Conservation (phyloP, 2,329 filamentous ascomycete genomes). For the Neoascochyta sp. region DNA sequence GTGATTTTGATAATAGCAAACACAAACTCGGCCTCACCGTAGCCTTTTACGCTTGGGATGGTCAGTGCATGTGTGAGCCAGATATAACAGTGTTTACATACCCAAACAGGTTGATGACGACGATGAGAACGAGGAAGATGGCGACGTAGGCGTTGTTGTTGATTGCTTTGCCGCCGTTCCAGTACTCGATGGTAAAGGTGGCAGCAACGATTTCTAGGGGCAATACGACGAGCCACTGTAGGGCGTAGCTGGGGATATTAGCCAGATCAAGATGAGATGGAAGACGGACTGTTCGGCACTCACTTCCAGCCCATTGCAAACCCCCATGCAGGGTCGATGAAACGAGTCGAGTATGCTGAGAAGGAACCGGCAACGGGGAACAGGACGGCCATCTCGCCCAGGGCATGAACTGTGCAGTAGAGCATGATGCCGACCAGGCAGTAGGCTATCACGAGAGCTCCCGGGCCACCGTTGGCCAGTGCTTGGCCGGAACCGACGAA, state of each 20-base stretch:
- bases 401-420: constrained; percentile 85
- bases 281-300: no score
- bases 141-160: constrained; percentile 65
- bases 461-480: constrained; percentile 39
- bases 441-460: constrained; percentile 35
- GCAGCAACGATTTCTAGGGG: constrained; percentile 86
- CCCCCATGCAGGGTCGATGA: constrained; percentile 89
- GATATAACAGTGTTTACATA: not conserved
- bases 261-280: no score
- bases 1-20: constrained; percentile 83
- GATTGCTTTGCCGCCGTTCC: constrained; percentile 56
- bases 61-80: constrained; percentile 46
- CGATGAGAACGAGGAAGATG: constrained; percentile 72
- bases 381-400: constrained; percentile 86
- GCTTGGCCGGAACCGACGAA: constrained; percentile 69
- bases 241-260: no score
- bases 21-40: constrained; percentile 85
- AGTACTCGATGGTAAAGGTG: constrained; percentile 78
- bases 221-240: constrained; percentile 82
- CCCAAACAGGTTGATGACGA: constrained; percentile 63
- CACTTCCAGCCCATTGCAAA: constrained; percentile 98
- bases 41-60: constrained; percentile 67
- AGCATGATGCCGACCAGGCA: constrained; percentile 77
- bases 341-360: constrained; percentile 85
- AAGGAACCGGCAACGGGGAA: constrained; percentile 93